These are phyloP conservation scores for Rutstroemia sydowiana DNA, from an alignment of 2,329 filamentous ascomycete species.

Conservation along the genomic window DNA sequence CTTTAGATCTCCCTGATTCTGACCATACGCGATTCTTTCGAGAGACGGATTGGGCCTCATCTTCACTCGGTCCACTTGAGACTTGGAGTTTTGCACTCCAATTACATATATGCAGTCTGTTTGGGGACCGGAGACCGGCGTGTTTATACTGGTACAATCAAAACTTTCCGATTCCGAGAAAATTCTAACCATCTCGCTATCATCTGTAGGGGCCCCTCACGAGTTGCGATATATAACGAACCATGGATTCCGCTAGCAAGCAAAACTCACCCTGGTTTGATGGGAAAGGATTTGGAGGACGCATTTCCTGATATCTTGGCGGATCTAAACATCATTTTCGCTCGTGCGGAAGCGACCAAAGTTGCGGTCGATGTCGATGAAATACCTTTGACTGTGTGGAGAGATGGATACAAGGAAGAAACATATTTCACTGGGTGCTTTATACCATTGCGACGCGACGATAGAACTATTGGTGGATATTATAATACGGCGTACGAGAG, in stretches of 20 bases:
- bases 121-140: constrained; percentile 21
- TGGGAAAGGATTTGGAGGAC: constrained; percentile 16
- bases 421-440: constrained; percentile 26
- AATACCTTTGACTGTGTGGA: constrained; percentile 21
- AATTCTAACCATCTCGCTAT: too few relatives aligned
- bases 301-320: constrained; percentile 20
- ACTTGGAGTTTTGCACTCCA: constrained; percentile 18
- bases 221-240: constrained; percentile 25
- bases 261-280: constrained; percentile 20
- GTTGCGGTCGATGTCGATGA: constrained; percentile 19
- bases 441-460: constrained; percentile 20
- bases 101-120: constrained; percentile 17
- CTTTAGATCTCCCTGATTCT: constrained; percentile 15
- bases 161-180: not conserved
- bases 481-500: constrained; percentile 20
- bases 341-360: constrained; percentile 16
- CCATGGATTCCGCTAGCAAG: constrained; percentile 20
- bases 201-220: constrained; percentile 18
- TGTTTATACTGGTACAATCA: constrained; percentile 21
- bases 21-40: constrained; percentile 21
- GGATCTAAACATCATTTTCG: constrained; percentile 15
- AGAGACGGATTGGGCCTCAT: constrained; percentile 20
- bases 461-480: constrained; percentile 21
- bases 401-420: constrained; percentile 22
- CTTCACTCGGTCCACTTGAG: constrained; percentile 16